phyloP scores from a whole-genome alignment of 2,329 filamentous ascomycete genomes.

The Lomentospora prolificans region DNA sequence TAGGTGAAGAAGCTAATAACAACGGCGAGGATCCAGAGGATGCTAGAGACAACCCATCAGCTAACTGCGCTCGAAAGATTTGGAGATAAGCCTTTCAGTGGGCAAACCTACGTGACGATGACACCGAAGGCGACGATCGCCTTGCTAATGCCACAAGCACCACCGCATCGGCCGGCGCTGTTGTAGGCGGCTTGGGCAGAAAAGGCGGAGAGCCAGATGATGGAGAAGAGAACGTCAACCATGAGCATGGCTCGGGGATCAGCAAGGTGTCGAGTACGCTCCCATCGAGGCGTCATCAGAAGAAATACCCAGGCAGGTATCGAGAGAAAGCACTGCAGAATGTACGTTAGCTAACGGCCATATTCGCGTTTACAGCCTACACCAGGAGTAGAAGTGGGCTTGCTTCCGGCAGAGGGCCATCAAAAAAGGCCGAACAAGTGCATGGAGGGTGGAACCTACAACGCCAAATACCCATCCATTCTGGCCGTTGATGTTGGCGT shows the following conservation, averaged over 20 bases:
- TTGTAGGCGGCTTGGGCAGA: constrained; percentile 57
- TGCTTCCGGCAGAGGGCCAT: too few species aligned
- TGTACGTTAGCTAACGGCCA: not conserved
- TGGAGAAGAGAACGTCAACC: constrained; percentile 45
- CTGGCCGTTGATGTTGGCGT: constrained; percentile 42
- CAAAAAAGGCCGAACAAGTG: not conserved
- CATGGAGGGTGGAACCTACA: constrained; percentile 30
- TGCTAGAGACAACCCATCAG: too few species aligned
- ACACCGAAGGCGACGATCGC: constrained; percentile 53
- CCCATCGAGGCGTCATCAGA: constrained; percentile 53
- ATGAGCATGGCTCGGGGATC: constrained; percentile 51
- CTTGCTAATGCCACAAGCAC: constrained; percentile 51
- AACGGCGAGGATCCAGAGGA: constrained; percentile 44
- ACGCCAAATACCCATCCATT: constrained; percentile 56
- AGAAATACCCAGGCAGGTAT: constrained; percentile 57
- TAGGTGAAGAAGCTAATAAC: constrained; percentile 50
- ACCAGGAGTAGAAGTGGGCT: too few species aligned
- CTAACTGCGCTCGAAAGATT: too few species aligned
- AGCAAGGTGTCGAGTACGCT: constrained; percentile 50
- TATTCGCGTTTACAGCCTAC: not conserved
- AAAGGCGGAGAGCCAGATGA: constrained; percentile 60
- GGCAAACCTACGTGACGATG: constrained; percentile 44
- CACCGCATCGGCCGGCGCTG: constrained; percentile 41
- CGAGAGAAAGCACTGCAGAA: constrained; percentile 51
- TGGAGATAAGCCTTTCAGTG: too few species aligned